Evolutionary conservation across 345 rosid genomes (phyloP), one percentile per base, ranked within the genome.

Genomic region (Eutrema heterophyllum): DNA sequence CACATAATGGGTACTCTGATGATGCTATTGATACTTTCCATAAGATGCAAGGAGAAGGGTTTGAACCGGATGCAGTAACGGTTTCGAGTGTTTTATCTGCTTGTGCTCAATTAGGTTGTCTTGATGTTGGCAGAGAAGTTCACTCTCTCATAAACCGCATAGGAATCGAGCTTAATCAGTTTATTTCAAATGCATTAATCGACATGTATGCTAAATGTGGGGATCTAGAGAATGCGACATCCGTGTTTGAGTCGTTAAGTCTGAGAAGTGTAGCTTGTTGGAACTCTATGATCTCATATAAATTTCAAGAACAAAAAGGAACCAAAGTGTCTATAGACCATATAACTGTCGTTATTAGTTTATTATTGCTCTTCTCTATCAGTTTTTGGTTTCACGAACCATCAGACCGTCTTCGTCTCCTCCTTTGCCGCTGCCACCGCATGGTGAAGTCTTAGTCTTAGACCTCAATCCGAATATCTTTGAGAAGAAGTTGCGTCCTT

Each of bases 161-260:
- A 55, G 79, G 83, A 57, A 81, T 86, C 4, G 79, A 81, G 76
- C 81, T 70, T 40, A 89, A 86, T 64, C 79, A 72, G 75, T 88
- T 88, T 50, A 82, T 92, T 80, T 67, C 78, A 54, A 88, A 82
- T 71, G 82, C 86, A 0, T 79, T 90, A 50, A 77, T 92, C 49
- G 96, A 87, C 50, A 90, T 86, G 97, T 87, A 90, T 74, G 86
- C 87, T 2, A 93, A 90, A 72, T 87, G 98, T 11, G 96, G 97
- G 56, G 90, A 87, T 75, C 73, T 90, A 78, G 69, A 33, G 54
- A 78, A 61, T 73, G 93, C 93, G 0, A 83, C 70, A 57, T 78
- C 53, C 1, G 81, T 90, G 21, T 93, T 90, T 72, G 88, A 83
- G 70, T 73, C 79, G n/a, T 80, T 85, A 78, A 65, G 36, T 18